Evolutionary conservation across 495 filamentous ascomycete genomes (phyloP).

Genomic region (Penicillium malachiteum): DNA sequence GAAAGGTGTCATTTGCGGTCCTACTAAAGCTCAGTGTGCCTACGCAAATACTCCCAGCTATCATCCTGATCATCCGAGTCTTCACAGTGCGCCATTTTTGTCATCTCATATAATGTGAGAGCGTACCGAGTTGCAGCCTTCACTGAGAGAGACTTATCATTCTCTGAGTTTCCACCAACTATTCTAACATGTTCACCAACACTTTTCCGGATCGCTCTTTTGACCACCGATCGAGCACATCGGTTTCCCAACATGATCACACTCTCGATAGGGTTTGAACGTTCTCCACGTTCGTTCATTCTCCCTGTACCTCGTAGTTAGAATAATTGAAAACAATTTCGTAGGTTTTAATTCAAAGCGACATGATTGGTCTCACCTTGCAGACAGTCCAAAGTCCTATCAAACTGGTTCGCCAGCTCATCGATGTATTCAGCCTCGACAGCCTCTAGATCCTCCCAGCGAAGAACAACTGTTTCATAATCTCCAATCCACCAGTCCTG

Average conservation of each 20-base stretch:
- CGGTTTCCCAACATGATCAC: neutral
- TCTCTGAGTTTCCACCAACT: neutral
- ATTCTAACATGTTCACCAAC: conserved; percentile 1
- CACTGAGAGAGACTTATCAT: neutral
- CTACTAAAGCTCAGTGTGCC: neutral
- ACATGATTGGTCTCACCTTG: neutral
- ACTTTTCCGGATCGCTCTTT: neutral
- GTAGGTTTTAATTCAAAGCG: neutral
- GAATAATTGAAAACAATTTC: neutral
- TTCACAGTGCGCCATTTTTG: neutral
- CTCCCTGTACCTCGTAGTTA: neutral
- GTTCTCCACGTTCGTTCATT: neutral
- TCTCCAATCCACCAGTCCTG: neutral
- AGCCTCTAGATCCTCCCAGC: neutral
- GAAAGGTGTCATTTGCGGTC: too few species aligned
- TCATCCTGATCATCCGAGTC: neutral
- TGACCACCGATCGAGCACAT: neutral
- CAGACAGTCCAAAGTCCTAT: neutral
- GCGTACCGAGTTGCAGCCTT: neutral
- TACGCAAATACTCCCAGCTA: too few species aligned
- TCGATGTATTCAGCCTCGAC: neutral
- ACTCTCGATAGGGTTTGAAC: neutral
- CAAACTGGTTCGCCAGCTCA: neutral
- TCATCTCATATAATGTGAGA: neutral
- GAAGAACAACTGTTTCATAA: neutral